Conservation (phyloP, 257 asterid genomes). For the Primulina tabacum region DNA sequence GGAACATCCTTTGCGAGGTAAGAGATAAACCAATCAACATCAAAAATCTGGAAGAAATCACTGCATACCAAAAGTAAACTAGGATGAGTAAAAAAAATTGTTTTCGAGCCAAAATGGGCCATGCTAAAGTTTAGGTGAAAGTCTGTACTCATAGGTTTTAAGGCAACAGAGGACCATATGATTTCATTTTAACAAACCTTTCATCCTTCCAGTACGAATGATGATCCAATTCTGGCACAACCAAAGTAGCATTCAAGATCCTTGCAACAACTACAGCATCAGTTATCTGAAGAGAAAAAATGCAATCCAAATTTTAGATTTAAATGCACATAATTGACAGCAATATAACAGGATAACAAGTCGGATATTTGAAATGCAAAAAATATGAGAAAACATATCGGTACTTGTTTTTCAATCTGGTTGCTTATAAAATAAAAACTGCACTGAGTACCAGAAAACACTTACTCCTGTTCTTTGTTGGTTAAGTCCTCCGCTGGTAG, state of each 20-base stretch:
- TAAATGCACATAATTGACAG: slow-evolving; percentile 19
- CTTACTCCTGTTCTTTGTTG: slow-evolving; percentile 53
- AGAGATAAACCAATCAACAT: slow-evolving; percentile 93
- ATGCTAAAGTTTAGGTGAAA: slow-evolving; percentile 8
- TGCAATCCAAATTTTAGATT: slow-evolving; percentile 22
- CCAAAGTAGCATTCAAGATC: slow-evolving; percentile 91
- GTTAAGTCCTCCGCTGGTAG: slow-evolving; percentile 80
- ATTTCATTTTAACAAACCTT: slow-evolving; percentile 50
- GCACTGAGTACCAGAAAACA: slow-evolving; percentile 27
- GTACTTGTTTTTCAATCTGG: slow-evolving; percentile 15
- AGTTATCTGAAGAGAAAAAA: slow-evolving; percentile 65
- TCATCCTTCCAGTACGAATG: slow-evolving; percentile 96
- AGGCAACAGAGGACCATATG: slow-evolving; percentile 19
- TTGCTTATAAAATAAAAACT: slow-evolving; percentile 13
- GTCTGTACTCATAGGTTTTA: slow-evolving; percentile 5
- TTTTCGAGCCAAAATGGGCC: slow-evolving; percentile 10
- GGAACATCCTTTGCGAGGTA: slow-evolving; percentile 87
- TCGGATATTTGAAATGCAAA: slow-evolving; percentile 15
- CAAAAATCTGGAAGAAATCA: slow-evolving; percentile 83
- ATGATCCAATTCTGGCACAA: slow-evolving; percentile 95
- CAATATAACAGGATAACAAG: slow-evolving; percentile 28
- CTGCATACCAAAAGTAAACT: slow-evolving; percentile 51
- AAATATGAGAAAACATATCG: slow-evolving; percentile 9
- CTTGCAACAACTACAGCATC: slow-evolving; percentile 99
- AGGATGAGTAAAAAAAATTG: slow-evolving; percentile 25